Evolutionary conservation across 1,284 basidiomycete genomes (phyloP).

Genomic region (Hypsizygus ulmarius): DNA sequence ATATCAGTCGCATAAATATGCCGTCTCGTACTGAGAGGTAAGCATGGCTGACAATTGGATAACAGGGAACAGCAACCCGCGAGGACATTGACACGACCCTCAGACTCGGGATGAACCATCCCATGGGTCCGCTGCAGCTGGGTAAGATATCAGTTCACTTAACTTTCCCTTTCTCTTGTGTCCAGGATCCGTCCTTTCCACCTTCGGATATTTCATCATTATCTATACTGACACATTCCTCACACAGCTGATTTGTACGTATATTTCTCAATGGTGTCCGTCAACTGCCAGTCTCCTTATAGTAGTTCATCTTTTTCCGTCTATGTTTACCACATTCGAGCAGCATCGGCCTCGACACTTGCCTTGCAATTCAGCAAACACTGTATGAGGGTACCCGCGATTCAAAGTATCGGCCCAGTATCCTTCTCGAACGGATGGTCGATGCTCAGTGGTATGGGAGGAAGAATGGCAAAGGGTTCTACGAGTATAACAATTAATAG

Average conservation of each 20-base stretch:
- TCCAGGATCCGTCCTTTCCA: neutral
- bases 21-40: no score
- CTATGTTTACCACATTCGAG: constrained; percentile 6
- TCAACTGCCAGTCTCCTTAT: constrained; percentile 11
- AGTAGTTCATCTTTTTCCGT: neutral
- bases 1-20: constrained; percentile 1
- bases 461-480: constrained; percentile 90
- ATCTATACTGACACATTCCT: neutral
- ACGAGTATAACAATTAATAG: constrained; percentile 55
- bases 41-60: neutral
- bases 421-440: constrained; percentile 92
- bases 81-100: constrained; percentile 97
- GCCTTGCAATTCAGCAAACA: constrained; percentile 87
- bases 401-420: constrained; percentile 94
- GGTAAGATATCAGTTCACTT: constrained; percentile 39
- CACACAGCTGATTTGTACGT: constrained; percentile 74
- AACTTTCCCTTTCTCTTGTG: neutral
- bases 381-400: constrained; percentile 88
- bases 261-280: constrained; percentile 1
- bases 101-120: constrained; percentile 92
- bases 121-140: constrained; percentile 89
- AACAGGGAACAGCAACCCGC: constrained; percentile 80
- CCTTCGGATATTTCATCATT: neutral
- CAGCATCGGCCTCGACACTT: constrained; percentile 91
- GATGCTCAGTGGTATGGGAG: constrained; percentile 95